A percentile compares a stretch with the other conserved stretches of the same genome.
phyloP scores from a whole-genome alignment of 2,329 filamentous ascomycete genomes.

The Clarireedia sp. region DNA sequence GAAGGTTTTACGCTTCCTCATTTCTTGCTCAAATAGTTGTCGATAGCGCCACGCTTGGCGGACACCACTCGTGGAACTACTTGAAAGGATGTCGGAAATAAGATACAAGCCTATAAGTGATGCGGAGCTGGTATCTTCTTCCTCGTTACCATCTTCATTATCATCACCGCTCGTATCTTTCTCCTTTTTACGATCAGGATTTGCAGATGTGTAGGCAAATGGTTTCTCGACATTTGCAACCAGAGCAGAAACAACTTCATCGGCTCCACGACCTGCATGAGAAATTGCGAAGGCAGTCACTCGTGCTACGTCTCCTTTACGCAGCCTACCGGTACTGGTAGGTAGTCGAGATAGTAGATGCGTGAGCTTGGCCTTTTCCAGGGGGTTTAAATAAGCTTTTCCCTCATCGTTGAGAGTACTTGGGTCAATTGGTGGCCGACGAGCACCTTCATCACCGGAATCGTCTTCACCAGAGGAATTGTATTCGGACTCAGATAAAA shows the following conservation, averaged over 20 bases:
- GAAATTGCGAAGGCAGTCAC: slow-evolving; percentile 84
- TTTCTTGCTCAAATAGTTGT: slow-evolving; percentile 52
- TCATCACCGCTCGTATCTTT: slow-evolving; percentile 29
- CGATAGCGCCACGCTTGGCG: slow-evolving; percentile 63
- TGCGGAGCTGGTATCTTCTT: slow-evolving; percentile 59
- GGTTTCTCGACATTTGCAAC: slow-evolving; percentile 75
- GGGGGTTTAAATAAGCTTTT: slow-evolving; percentile 61
- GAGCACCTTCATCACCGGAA: slow-evolving; percentile 42
- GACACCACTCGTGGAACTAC: slow-evolving; percentile 54
- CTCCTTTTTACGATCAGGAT: slow-evolving; percentile 42
- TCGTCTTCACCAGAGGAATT: slow-evolving; percentile 80
- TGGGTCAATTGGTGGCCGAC: slow-evolving; percentile 34
- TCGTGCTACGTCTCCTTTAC: slow-evolving; percentile 78
- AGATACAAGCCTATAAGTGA: slow-evolving; percentile 78
- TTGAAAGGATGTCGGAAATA: slow-evolving; percentile 60
- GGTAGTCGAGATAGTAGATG: slow-evolving; percentile 80
- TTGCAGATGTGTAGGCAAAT: slow-evolving; percentile 64
- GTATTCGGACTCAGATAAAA: slow-evolving; percentile 78
- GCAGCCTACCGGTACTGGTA: slow-evolving; percentile 61
- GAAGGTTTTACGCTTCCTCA: slow-evolving; percentile 53
- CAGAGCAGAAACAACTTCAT: slow-evolving; percentile 87
- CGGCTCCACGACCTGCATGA: slow-evolving; percentile 74
- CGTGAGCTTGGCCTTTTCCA: slow-evolving; percentile 76
- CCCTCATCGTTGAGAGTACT: slow-evolving; percentile 26
- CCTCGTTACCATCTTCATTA: slow-evolving; percentile 36